phyloP scores from a whole-genome alignment of 306 rosid genomes.

The Neltuma alba region DNA sequence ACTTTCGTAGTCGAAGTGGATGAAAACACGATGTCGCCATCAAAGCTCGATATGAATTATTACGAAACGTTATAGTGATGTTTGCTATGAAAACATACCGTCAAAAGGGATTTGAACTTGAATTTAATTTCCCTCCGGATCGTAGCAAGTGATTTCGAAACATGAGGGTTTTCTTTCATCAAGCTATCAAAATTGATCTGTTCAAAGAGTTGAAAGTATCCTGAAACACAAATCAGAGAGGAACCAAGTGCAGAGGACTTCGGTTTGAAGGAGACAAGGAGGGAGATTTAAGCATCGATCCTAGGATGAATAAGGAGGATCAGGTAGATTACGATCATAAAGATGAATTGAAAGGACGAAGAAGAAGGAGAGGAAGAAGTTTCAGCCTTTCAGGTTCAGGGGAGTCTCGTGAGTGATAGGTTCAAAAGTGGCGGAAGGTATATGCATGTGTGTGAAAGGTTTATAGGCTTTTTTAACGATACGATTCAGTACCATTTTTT shows the following conservation, averaged over 20 bases:
- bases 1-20: conserved; percentile 52
- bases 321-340: conserved; percentile 60
- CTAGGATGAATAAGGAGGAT: conserved; percentile 56
- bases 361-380: conserved; percentile 63
- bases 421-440: conserved; percentile 64
- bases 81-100: conserved; percentile 39
- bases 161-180: conserved; percentile 64
- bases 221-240: conserved; percentile 6
- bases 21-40: conserved; percentile 71
- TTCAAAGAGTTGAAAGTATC: conserved; percentile 40
- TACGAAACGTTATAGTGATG: not conserved
- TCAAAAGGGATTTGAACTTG: conserved; percentile 41
- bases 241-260: conserved; percentile 27
- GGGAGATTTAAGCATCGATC: conserved; percentile 32
- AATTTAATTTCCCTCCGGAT: conserved; percentile 47
- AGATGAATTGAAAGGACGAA: conserved; percentile 61
- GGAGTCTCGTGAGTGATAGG: conserved; percentile 72
- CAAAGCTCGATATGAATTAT: not conserved
- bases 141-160: conserved; percentile 64
- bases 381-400: conserved; percentile 61
- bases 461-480: too few relatives aligned
- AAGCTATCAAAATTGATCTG: conserved; percentile 38
- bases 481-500: too few relatives aligned
- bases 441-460: conserved; percentile 18
- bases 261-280: not conserved